These are phyloP conservation scores for Aspergillus jensenii DNA, from an alignment of 2,329 filamentous ascomycete species.

Conservation along the genomic window DNA sequence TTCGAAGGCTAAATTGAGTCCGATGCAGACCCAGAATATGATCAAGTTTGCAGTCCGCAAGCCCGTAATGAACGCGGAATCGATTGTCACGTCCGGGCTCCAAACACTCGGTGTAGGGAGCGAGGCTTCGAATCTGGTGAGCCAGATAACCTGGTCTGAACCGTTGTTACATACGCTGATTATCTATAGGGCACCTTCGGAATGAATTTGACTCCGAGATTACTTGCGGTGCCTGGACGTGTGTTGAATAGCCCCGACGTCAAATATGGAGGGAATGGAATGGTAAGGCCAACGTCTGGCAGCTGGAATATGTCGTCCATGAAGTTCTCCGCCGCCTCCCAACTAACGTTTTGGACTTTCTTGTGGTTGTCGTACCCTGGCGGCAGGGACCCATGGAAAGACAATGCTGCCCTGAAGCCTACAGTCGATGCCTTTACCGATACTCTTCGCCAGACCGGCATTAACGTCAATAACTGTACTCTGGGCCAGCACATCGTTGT, in stretches of 20 bases:
- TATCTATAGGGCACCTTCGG: too few species aligned
- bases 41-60: constrained; percentile 68
- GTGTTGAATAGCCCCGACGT: constrained; percentile 41
- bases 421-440: too few species aligned
- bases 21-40: constrained; percentile 66
- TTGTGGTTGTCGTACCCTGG: too few species aligned
- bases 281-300: constrained; percentile 37
- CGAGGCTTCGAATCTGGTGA: constrained; percentile 59
- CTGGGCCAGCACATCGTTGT: too few species aligned
- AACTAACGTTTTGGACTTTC: constrained; percentile 29
- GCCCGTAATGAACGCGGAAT: constrained; percentile 66
- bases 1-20: constrained; percentile 58
- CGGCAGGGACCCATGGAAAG: constrained; percentile 11
- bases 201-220: constrained; percentile 25
- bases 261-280: too few species aligned
- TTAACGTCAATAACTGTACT: too few species aligned
- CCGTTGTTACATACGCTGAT: too few species aligned
- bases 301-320: constrained; percentile 68
- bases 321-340: constrained; percentile 56
- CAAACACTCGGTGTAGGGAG: constrained; percentile 58
- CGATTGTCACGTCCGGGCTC: constrained; percentile 59
- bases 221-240: constrained; percentile 73
- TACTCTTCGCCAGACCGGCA: too few species aligned
- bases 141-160: constrained; percentile 10
- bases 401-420: constrained; percentile 15